Evolutionary conservation across 331 rosid species (phyloP), one percentile per base, ranked within the genome.

Genomic region (Ulmus americana): DNA sequence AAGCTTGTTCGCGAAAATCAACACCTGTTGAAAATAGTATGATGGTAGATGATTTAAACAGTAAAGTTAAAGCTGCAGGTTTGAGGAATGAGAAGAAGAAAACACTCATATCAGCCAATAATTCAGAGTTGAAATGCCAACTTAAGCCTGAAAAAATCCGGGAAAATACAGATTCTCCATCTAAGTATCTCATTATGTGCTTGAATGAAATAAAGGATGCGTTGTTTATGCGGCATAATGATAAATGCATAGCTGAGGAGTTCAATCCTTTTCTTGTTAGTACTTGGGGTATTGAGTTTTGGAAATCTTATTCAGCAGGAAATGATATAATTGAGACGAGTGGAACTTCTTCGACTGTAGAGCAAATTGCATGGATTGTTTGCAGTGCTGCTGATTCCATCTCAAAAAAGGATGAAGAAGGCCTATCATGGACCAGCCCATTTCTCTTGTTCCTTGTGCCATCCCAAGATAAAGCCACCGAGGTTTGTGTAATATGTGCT

Each of bases 301-400:
- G 85, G 75, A 92, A 77, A 72, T 76, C 74, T 72, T 86, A 76
- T 82, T 82, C 91, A 55, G 68, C 82, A 41, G 95, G 88, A 51
- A 83, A 83, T 68, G 86, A 89, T 83, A 65, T 89, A n/a, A 8
- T 92, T 46, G 96, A 88, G 60, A 85, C 89, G 44, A 70, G 85
- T 71, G 90, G 91, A 68, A 50, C 76, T 52, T 72, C 84, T 70
- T 86, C 91, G 45, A 75, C 84, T 0, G 61, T 72, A 7, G 97
- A 89, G 77, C 80, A 92, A 82, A 80, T 89, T 74, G 94, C 98
- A 9, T 92, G 98, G 98, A 81, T 80, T 45, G 83, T 89, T 70
- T 85, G 95, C 56, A 61, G 75, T 49, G 86, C 90, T 39, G 97
- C 97, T 35, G 97, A 89, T 76, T 77, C 83, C 13, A 82, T 85